Base-by-base conservation (phyloP, 2,329 filamentous ascomycete genomes). In the Ophiocordyceps polyrhachis-furcata region DNA sequence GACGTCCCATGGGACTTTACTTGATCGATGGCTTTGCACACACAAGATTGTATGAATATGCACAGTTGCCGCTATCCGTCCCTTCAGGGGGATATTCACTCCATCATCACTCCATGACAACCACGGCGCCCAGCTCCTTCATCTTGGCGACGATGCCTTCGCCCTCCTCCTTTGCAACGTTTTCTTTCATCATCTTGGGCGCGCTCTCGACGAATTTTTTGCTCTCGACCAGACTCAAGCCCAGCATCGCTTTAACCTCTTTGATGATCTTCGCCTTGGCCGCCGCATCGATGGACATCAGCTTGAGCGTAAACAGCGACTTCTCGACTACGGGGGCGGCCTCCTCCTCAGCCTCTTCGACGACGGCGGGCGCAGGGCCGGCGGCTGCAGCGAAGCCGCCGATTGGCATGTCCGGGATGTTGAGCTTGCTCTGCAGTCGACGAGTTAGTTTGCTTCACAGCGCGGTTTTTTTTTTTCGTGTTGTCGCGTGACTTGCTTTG, bases 121-220 rank as follows among this genome's bases (percentile, higher is more conserved):
- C 89, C 52, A 83, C 86, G 51, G 82, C 91, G 52, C 91, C 91
- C 49, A 99, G 70, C 53, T 76, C 88, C 78, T 96, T 96, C 71
- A 99, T 74, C 40, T 84, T 79, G 64, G 85, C 84, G 48, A 98
- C 78, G 59, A 98, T 95, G 81, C 98, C 98, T 75, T 96, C 89
- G 8, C 86, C 87, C 64, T 99, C 93, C 60, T 99, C 91, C 77
- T 98, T 99, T 51, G 89, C 83, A 54, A 98, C 87, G 44, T 83
- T 88, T 69, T 99, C 91, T 80, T 96, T 96, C 85, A 99, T 84
- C 65, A 85, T 70, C 81, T 99, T 99, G 51, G 91, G 91, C 54
- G 84, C 88, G 60, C 84, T 86, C 74, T 99, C 91, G 53, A 98
- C 91, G 59, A 99, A 99, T 73, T 99, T 99, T 82, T 99, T 99